Evolutionary conservation across 2,329 filamentous ascomycete species (phyloP).

Genomic region (Exophiala xenobiotica): DNA sequence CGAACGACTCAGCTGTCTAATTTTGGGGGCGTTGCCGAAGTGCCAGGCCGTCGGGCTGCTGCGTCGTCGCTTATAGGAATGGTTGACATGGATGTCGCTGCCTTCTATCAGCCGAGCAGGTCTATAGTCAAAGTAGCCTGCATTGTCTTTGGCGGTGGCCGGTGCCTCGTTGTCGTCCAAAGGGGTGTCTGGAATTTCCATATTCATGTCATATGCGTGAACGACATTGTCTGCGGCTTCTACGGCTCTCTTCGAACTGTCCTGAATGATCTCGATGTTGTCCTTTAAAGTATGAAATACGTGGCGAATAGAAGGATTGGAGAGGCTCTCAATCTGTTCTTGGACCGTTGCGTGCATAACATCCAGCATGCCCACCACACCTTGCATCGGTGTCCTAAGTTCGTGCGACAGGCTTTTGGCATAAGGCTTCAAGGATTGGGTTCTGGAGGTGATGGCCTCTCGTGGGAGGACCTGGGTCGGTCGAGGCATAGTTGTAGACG

Average conservation of each 20-base stretch:
- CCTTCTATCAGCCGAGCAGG: conserved; percentile 45
- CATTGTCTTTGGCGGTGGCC: conserved; percentile 30
- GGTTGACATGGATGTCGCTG: conserved; percentile 43
- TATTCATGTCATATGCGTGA: conserved; percentile 72
- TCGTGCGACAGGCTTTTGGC: conserved; percentile 72
- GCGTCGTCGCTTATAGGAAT: conserved; percentile 45
- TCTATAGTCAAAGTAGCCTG: conserved; percentile 36
- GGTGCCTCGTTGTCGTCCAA: conserved; percentile 42
- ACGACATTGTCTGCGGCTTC: conserved; percentile 75
- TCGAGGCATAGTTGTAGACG: conserved; percentile 29
- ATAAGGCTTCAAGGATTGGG: conserved; percentile 68
- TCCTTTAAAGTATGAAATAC: conserved; percentile 64
- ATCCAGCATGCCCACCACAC: conserved; percentile 72
- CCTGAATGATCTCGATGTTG: conserved; percentile 71
- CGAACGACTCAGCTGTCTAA: conserved; percentile 38
- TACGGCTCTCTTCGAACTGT: conserved; percentile 68
- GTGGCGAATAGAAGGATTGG: conserved; percentile 50
- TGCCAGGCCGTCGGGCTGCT: conserved; percentile 41
- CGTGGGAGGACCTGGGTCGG: conserved; percentile 52
- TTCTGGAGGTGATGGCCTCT: conserved; percentile 54
- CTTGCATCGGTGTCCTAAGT: conserved; percentile 71
- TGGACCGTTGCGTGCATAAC: conserved; percentile 72
- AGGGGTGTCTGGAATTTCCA: conserved; percentile 68
- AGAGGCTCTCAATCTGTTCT: conserved; percentile 60
- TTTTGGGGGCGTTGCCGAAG: conserved; percentile 37